Base-by-base conservation (phyloP, 805 yeast genomes). In the Wickerhamiella slavikovae region DNA sequence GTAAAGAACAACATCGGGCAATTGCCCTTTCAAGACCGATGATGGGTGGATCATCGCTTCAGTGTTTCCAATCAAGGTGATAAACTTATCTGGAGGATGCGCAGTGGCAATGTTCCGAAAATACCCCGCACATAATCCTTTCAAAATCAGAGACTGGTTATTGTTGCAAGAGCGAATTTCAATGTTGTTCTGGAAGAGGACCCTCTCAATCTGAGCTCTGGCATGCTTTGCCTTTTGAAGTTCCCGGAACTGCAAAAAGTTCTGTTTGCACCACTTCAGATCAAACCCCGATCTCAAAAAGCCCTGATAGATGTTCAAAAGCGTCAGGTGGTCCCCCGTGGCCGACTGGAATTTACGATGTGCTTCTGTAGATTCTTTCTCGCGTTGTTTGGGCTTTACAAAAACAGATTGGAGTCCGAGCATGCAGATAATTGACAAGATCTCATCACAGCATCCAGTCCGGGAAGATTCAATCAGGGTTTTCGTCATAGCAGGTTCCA, bases 401-500 rank as follows among this genome's bases (percentile, higher is more conserved):
- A 76, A 77, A 16, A 80, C 52, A 1, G 75, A 64, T 3, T 73
- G 67, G 12, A 85, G 92, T 15, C 79, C 75, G 16, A 89, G 51
- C 85, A 85, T 78, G 1, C 95, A 62, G 9, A 82, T 65, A 9
- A 89, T 67, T 0, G 80, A 66, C 13, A 82, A 45, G 2, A 80
- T 60, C 36, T 78, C 89, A 2, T 62, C 62, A 2, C 72, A 60
- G 28, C 91, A 82, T 1, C 64, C 57, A 29, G 58, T 60, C 10
- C 60, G 60, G 0, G 65, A 66, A 29, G 92, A 70, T 1, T 68
- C 55, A 9, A 85, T 49, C 19, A 89, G 47, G 5, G 72, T 69
- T 46, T 77, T 79, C 5, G 94, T 72, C 42, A 82, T 61, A 60
- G 78, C 78, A 3, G 95, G 95, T 40, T 80, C 92, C 37, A 83